Evolutionary conservation across 169 alveolate species (phyloP).

Genomic region (Babesia ovata): DNA sequence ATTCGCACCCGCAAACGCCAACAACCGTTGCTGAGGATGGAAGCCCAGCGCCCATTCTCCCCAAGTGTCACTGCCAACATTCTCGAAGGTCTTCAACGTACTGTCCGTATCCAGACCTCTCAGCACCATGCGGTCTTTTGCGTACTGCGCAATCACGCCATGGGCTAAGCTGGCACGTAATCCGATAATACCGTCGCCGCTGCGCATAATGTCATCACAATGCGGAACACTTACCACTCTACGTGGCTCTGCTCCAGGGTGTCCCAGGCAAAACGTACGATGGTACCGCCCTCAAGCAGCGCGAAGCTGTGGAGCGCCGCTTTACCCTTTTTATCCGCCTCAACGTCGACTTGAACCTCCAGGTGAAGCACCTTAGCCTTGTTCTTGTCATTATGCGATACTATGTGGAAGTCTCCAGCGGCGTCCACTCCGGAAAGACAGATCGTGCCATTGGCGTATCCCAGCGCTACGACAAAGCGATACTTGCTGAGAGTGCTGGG

Average conservation of each 20-base stretch:
- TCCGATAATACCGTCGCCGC: slow-evolving; percentile 28
- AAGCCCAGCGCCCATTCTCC: background rate
- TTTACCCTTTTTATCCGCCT: background rate
- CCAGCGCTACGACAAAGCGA: slow-evolving; percentile 29
- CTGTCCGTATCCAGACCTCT: slow-evolving; percentile 18
- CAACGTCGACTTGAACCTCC: slow-evolving; percentile 13
- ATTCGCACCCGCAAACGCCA: slow-evolving; percentile 30
- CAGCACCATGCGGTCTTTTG: slow-evolving; percentile 26
- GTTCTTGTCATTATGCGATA: slow-evolving; percentile 30
- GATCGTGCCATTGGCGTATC: slow-evolving; percentile 29
- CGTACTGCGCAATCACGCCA: slow-evolving; percentile 12
- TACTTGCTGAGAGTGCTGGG: slow-evolving; percentile 4
- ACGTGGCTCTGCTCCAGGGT: slow-evolving; percentile 12
- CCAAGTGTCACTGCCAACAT: slow-evolving; percentile 9
- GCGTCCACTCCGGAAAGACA: slow-evolving; percentile 41
- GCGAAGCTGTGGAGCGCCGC: slow-evolving; percentile 17
- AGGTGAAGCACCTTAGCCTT: background rate
- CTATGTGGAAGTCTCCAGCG: slow-evolving; percentile 21
- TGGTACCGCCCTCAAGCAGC: slow-evolving; percentile 22
- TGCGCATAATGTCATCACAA: background rate
- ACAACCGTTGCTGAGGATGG: slow-evolving; percentile 25
- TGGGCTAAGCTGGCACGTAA: slow-evolving; percentile 7
- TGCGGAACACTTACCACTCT: background rate
- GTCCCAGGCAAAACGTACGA: slow-evolving; percentile 28
- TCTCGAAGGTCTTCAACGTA: slow-evolving; percentile 16